Percentiles rank a stretch among this genome's conserved stretches.
phyloP scores from a whole-genome alignment of 2,329 filamentous ascomycete species.

The Talaromyces sp. region DNA sequence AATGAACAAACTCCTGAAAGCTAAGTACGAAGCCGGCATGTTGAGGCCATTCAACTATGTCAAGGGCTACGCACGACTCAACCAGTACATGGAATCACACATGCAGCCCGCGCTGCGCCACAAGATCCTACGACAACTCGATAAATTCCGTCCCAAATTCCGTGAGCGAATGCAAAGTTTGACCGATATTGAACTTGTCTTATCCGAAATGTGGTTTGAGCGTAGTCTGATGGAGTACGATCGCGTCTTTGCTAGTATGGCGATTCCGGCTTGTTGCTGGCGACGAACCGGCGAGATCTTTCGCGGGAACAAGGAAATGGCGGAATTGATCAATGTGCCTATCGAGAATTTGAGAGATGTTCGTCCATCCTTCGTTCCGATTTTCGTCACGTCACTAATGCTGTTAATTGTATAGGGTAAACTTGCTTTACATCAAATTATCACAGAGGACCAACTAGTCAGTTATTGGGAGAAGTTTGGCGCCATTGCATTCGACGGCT shows the following conservation, averaged over 20 bases:
- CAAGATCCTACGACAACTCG: conserved; percentile 86
- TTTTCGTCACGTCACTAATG: neutral
- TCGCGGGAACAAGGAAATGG: conserved; percentile 97
- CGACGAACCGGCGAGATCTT: conserved; percentile 95
- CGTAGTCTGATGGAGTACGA: conserved; percentile 96
- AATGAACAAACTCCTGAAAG: conserved; percentile 89
- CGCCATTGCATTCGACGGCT: conserved; percentile 91
- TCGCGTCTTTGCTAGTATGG: conserved; percentile 97
- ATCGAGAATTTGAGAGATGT: conserved; percentile 90
- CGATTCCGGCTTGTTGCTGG: conserved; percentile 96
- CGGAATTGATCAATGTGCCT: conserved; percentile 87
- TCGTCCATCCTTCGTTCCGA: conserved; percentile 34
- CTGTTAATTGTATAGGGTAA: conserved; percentile 62
- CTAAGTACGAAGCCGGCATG: conserved; percentile 93
- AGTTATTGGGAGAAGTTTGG: conserved; percentile 99
- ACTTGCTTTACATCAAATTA: conserved; percentile 89
- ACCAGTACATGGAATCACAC: conserved; percentile 87
- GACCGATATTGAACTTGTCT: conserved; percentile 89
- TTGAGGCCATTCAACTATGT: conserved; percentile 98
- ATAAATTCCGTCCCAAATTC: conserved; percentile 92
- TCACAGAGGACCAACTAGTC: conserved; percentile 90
- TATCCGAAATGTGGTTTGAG: conserved; percentile 99
- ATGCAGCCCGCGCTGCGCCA: conserved; percentile 78
- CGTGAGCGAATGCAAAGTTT: conserved; percentile 88
- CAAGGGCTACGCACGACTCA: conserved; percentile 86